Percentiles rank a stretch among this genome's conserved stretches.
Conservation (phyloP, 148 eudicot genomes). For the Dianthus caryophyllus region DNA sequence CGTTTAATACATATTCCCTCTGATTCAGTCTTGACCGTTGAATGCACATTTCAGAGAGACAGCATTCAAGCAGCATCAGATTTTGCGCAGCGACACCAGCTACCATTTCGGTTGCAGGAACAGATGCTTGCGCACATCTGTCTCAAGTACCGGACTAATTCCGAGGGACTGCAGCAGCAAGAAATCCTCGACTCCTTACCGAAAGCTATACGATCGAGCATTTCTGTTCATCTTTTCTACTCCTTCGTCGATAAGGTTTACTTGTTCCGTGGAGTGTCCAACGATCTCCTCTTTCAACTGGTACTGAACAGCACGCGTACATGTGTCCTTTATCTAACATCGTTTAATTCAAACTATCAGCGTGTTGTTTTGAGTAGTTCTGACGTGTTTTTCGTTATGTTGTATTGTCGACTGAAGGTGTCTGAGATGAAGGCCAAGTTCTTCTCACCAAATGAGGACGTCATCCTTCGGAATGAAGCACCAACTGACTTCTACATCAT, state of each 20-base stretch:
- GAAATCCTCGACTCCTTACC: conserved; percentile 79
- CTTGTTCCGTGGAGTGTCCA: conserved; percentile 73
- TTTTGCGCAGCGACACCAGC: conserved; percentile 70
- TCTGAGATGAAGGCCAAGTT: conserved; percentile 96
- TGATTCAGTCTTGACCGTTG: not conserved
- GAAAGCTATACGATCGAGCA: conserved; percentile 78
- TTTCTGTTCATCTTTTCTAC: conserved; percentile 76
- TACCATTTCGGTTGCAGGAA: conserved; percentile 67
- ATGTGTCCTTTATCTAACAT: not conserved
- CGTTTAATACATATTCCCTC: no score
- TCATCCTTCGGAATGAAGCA: conserved; percentile 73
- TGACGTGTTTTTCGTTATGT: not conserved
- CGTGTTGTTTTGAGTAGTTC: not conserved
- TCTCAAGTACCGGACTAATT: conserved; percentile 67
- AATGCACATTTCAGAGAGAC: conserved; percentile 48
- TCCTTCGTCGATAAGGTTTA: conserved; percentile 62
- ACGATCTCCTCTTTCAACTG: conserved; percentile 87
- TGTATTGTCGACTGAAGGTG: conserved; percentile 38
- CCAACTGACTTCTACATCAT: conserved; percentile 82
- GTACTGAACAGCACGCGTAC: conserved; percentile 27
- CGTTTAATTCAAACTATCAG: not conserved
- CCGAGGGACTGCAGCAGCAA: conserved; percentile 82
- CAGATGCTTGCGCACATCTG: conserved; percentile 90
- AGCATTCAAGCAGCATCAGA: conserved; percentile 80
- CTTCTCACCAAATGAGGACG: conserved; percentile 60